These are phyloP conservation scores for Terfezia boudieri DNA, from an alignment of 495 filamentous ascomycete genomes.

Conservation along the genomic window DNA sequence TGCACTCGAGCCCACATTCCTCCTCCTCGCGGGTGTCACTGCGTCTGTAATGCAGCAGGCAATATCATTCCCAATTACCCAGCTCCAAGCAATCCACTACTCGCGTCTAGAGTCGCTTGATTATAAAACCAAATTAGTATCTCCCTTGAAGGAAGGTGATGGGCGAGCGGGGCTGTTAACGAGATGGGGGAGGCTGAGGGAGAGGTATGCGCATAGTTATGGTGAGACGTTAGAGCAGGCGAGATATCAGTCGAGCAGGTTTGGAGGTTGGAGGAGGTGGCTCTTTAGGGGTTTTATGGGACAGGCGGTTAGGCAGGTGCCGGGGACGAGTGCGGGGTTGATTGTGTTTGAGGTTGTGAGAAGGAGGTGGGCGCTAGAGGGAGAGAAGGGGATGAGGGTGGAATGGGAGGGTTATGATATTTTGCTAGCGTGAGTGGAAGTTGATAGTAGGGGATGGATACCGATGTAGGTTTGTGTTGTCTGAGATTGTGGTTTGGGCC, in stretches of 20 bases:
- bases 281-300: conserved; percentile 55
- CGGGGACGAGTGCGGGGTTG: conserved; percentile 69
- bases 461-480: too few relatives aligned
- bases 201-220: conserved; percentile 53
- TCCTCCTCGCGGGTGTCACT: conserved; percentile 52
- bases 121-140: conserved; percentile 30
- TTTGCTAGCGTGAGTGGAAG: conserved; percentile 1
- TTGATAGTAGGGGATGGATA: too few relatives aligned
- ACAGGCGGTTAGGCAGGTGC: conserved; percentile 58
- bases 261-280: conserved; percentile 46
- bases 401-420: conserved; percentile 6
- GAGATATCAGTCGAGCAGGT: conserved; percentile 33
- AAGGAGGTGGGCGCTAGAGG: conserved; percentile 41
- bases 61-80: conserved; percentile 51
- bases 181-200: conserved; percentile 30
- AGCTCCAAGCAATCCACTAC: conserved; percentile 59
- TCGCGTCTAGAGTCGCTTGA: conserved; percentile 59
- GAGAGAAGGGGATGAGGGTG: conserved; percentile 28
- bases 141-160: conserved; percentile 17
- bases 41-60: conserved; percentile 57
- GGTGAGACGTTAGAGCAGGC: conserved; percentile 53
- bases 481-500: too few relatives aligned
- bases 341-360: conserved; percentile 78
- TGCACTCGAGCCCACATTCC: conserved; percentile 58
- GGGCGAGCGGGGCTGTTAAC: conserved; percentile 10